Evolutionary conservation across 805 yeast species (phyloP).

Genomic region (Candida palmyrensis): DNA sequence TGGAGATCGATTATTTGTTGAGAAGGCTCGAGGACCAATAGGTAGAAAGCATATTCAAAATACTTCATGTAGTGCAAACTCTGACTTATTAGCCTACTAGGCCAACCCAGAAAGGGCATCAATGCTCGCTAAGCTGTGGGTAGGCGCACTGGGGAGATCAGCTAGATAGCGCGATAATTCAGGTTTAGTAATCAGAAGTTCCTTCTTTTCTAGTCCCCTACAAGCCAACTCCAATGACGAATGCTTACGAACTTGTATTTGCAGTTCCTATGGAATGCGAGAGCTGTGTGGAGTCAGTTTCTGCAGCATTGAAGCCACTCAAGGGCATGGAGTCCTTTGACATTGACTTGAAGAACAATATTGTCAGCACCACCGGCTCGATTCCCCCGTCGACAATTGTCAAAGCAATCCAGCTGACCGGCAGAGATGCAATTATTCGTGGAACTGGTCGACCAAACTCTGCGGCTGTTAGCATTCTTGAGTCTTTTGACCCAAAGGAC

Average conservation of each 20-base stretch:
- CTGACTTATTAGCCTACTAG: too few relatives aligned
- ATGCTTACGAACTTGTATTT: constrained; percentile 57
- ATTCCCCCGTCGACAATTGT: constrained; percentile 76
- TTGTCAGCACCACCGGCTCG: constrained; percentile 63
- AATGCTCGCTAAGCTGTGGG: too few relatives aligned
- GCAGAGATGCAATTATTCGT: constrained; percentile 86
- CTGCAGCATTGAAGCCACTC: constrained; percentile 45
- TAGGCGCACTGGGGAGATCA: too few relatives aligned
- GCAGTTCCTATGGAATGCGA: constrained; percentile 84
- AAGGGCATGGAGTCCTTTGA: constrained; percentile 48
- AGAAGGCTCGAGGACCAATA: constrained; percentile 67
- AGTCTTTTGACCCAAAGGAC: constrained; percentile 53
- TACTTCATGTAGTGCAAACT: too few relatives aligned
- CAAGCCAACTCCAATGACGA: too few relatives aligned
- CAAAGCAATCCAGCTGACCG: constrained; percentile 61
- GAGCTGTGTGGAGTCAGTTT: constrained; percentile 60
- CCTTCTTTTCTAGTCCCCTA: too few relatives aligned
- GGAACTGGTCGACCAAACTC: constrained; percentile 85
- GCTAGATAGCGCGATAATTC: too few relatives aligned
- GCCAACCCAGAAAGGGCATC: too few relatives aligned
- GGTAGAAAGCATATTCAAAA: neutral
- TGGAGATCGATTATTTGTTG: constrained; percentile 86
- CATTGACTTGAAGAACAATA: constrained; percentile 53
- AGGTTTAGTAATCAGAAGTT: too few relatives aligned
- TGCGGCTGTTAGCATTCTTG: constrained; percentile 89